Percentiles rank a stretch among this genome's conserved stretches.
Conservation (phyloP, 805 yeast genomes). For the Lipomyces sp. region DNA sequence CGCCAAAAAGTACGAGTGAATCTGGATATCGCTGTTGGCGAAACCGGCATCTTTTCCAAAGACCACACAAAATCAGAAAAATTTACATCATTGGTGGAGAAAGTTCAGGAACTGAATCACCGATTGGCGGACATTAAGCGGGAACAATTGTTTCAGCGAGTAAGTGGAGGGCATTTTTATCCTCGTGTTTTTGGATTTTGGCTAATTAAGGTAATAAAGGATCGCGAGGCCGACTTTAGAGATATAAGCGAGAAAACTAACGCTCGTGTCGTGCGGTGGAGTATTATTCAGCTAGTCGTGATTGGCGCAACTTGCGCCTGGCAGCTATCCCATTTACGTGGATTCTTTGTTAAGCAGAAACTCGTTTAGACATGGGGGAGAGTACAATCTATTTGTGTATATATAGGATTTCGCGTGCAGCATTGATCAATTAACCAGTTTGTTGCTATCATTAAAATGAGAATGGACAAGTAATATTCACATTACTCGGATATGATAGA, state of each 20-base stretch:
- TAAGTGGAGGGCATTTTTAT: slow-evolving; percentile 13
- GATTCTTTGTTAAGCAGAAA: slow-evolving; percentile 86
- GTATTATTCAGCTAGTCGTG: slow-evolving; percentile 70
- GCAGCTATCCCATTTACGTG: slow-evolving; percentile 77
- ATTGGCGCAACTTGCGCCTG: slow-evolving; percentile 70
- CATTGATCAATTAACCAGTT: background rate
- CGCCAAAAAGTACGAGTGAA: slow-evolving; percentile 65
- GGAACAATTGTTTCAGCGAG: slow-evolving; percentile 66
- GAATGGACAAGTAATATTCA: no score
- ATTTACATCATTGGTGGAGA: slow-evolving; percentile 55
- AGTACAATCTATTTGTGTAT: background rate
- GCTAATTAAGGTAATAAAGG: slow-evolving; percentile 28
- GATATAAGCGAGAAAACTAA: slow-evolving; percentile 79
- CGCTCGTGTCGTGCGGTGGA: slow-evolving; percentile 72
- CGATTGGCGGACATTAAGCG: slow-evolving; percentile 62
- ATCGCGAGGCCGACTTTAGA: slow-evolving; percentile 75
- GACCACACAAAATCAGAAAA: slow-evolving; percentile 50
- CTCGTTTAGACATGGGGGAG: slow-evolving; percentile 55
- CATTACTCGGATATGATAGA: no score
- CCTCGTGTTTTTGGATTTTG: background rate
- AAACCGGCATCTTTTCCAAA: slow-evolving; percentile 63
- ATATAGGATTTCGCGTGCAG: background rate
- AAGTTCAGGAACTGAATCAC: slow-evolving; percentile 60
- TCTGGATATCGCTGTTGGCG: slow-evolving; percentile 74
- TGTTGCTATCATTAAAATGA: no score